Evolutionary conservation across 768 basidiomycete genomes (phyloP), one percentile per base, ranked within the genome.

Genomic region (Amanita rimosa): DNA sequence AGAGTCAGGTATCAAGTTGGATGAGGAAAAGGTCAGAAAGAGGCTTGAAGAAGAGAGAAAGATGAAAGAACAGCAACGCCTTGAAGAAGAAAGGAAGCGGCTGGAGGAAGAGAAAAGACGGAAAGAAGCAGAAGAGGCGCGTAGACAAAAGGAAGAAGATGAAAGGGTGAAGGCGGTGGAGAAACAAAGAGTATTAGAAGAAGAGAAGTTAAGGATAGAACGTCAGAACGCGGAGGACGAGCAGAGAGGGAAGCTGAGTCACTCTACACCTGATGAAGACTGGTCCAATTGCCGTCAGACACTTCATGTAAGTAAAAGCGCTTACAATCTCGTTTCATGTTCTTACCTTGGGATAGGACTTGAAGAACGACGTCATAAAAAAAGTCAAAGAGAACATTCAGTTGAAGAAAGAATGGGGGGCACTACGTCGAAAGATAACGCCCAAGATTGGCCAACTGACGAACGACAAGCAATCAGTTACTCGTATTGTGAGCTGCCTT

Each of bases 381-480:
- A 57, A 63, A 33, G 79, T 92, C 52, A 92, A 91, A 61, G 61
- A 59, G 3, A 62, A 81, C 56, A 68, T 73, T 41, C 61, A 62
- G 4, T 58, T 72, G 50, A 85, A 80, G 60, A 65, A 79, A 9
- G 64, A 71, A 22, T 90, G 85, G 80, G 78, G 72, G 45, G 73
- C 72, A 44, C 69, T 74, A 44, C 81, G 91, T 21, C 78, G 92
- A 39, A 75, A 81, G 57, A 88, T 95, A 43, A 89, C 80, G 3
- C 86, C 88, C 24, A 91, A 85, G 63, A 81, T 95, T 41, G 90
- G 90, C 6, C 91, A 93, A 61, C 64, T 95, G 21, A 92, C 88
- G 4, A 83, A 85, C 53, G 84, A 90, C 50, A 51, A 63, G 0
- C 58, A 67, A 6, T 70, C 76, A 9, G 87, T 90, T 47, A 48